Conservation (phyloP, 495 filamentous ascomycete genomes). For the Penicillium nucicola region DNA sequence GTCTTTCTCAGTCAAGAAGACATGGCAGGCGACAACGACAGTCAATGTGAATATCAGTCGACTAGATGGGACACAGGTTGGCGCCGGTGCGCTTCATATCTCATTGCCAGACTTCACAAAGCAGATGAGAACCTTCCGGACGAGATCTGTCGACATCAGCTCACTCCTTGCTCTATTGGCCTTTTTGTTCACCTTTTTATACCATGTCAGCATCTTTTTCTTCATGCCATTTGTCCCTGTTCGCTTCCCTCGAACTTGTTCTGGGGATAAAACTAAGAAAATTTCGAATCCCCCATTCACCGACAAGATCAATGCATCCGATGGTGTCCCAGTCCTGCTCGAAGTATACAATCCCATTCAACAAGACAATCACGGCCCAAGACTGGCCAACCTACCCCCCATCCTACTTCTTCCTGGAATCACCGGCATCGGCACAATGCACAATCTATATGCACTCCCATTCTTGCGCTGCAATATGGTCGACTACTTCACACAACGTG, state of each 20-base stretch:
- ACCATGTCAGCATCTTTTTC: conserved; percentile 52
- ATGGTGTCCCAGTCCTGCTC: neutral
- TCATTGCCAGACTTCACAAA: conserved; percentile 51
- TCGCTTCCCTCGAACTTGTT: neutral
- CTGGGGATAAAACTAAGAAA: neutral
- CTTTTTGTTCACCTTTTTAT: conserved; percentile 51
- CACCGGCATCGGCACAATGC: conserved; percentile 60
- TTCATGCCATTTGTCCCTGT: conserved; percentile 47
- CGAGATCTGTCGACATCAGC: neutral
- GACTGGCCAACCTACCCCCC: neutral
- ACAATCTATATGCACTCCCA: conserved; percentile 62
- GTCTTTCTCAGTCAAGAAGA: conserved; percentile 47
- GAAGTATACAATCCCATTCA: neutral
- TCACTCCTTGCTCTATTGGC: neutral
- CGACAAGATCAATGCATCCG: neutral
- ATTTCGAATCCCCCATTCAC: neutral
- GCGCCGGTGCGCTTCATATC: conserved; percentile 59
- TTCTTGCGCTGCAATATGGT: conserved; percentile 64
- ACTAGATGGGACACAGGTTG: conserved; percentile 43
- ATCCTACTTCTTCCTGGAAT: conserved; percentile 41
- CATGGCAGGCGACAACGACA: conserved; percentile 63
- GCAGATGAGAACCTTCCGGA: conserved; percentile 54
- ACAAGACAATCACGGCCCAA: neutral
- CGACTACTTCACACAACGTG: conserved; percentile 59
- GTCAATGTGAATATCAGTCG: conserved; percentile 53